phyloP scores from a whole-genome alignment of 148 eudicot species.

The Spergularia bocconei region DNA sequence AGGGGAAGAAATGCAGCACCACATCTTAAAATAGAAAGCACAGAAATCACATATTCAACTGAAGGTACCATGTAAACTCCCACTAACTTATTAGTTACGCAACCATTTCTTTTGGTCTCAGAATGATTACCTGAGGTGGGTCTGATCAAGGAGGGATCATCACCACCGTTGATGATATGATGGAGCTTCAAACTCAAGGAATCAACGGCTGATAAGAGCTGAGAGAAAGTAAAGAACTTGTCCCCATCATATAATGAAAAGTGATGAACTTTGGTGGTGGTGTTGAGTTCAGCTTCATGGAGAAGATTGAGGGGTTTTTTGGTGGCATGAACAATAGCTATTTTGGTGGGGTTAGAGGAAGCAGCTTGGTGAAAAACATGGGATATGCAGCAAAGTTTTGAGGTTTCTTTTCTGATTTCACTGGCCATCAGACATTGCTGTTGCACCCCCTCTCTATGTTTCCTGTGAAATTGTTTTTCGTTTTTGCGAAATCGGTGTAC shows the following conservation, averaged over 20 bases:
- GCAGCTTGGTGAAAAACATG: constrained; percentile 61
- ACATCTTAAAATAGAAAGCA: constrained; percentile 70
- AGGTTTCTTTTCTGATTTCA: constrained; percentile 12
- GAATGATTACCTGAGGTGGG: constrained; percentile 39
- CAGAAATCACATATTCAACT: constrained; percentile 61
- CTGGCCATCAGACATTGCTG: background rate
- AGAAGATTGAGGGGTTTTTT: constrained; percentile 26
- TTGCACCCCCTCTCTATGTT: too few relatives aligned
- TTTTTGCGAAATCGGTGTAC: too few relatives aligned
- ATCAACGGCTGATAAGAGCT: constrained; percentile 61
- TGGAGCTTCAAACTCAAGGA: constrained; percentile 51
- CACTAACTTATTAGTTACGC: constrained; percentile 37
- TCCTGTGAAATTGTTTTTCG: too few relatives aligned
- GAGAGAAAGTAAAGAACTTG: constrained; percentile 59
- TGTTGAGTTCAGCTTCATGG: background rate
- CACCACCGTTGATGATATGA: constrained; percentile 46
- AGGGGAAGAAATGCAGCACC: constrained; percentile 82
- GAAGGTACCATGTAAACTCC: constrained; percentile 79
- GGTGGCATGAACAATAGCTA: constrained; percentile 59
- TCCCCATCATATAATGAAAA: constrained; percentile 48
- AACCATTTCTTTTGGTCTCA: background rate
- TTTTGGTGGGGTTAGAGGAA: constrained; percentile 42
- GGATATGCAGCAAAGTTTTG: constrained; percentile 55
- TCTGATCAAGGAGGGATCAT: constrained; percentile 45
- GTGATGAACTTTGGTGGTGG: constrained; percentile 5